These are phyloP conservation scores for Ganoderma meredithae DNA, from an alignment of 1,284 basidiomycete species.

Conservation along the genomic window DNA sequence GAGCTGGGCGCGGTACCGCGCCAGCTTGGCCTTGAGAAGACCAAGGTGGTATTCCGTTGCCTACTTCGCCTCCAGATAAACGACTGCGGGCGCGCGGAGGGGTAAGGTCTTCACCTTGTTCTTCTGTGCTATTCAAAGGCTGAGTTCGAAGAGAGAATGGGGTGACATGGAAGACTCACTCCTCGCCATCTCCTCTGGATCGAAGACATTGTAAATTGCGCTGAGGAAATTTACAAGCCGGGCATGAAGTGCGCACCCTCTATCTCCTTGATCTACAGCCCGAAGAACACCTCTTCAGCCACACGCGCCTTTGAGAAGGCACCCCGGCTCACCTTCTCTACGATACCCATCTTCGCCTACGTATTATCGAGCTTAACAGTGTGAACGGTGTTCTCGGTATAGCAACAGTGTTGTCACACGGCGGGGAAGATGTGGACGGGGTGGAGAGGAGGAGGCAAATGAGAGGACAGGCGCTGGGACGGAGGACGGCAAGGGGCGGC, in stretches of 20 bases:
- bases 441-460: slow-evolving; percentile 3
- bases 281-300: slow-evolving; percentile 17
- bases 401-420: background rate
- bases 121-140: slow-evolving; percentile 76
- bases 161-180: slow-evolving; percentile 60
- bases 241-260: slow-evolving; percentile 69
- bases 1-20: slow-evolving; percentile 90
- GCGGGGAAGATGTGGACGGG: background rate
- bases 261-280: slow-evolving; percentile 85
- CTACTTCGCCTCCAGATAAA: slow-evolving; percentile 51
- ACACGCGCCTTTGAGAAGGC: slow-evolving; percentile 15
- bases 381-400: background rate
- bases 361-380: background rate
- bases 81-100: slow-evolving; percentile 1
- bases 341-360: slow-evolving; percentile 76
- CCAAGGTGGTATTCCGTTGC: slow-evolving; percentile 93
- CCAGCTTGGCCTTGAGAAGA: slow-evolving; percentile 90
- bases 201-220: slow-evolving; percentile 7
- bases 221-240: background rate
- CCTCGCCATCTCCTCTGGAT: slow-evolving; percentile 91
- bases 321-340: slow-evolving; percentile 75
- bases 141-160: slow-evolving; percentile 16
- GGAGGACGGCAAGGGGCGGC: slow-evolving; percentile 12
- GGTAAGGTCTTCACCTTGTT: slow-evolving; percentile 69
- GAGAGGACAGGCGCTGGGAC: slow-evolving; percentile 1